Conservation (phyloP, 768 basidiomycete species). For the Udeniomyces megalosporus region DNA sequence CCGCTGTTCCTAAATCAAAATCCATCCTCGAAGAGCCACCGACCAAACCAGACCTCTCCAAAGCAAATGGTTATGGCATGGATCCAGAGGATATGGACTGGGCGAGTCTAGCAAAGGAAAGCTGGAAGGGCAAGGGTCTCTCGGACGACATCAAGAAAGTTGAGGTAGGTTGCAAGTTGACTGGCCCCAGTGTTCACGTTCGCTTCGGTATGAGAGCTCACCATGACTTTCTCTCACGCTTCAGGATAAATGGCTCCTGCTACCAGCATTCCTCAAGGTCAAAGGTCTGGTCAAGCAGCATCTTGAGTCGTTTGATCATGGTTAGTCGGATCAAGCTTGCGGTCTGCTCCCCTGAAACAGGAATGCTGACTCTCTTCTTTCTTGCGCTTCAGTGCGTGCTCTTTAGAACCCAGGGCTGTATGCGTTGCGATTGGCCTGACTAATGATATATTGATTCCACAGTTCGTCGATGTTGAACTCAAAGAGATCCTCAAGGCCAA, state of each 20-base stretch:
- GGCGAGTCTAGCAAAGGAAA: constrained; percentile 25
- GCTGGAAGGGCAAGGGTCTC: constrained; percentile 50
- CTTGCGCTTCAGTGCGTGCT: background rate
- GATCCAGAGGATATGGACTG: constrained; percentile 28
- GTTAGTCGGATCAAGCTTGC: background rate
- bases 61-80: constrained; percentile 18
- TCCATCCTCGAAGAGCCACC: background rate
- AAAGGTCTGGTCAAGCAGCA: constrained; percentile 99
- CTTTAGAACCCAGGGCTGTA: constrained; percentile 38
- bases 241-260: constrained; percentile 95
- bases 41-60: background rate
- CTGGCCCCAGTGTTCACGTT: background rate
- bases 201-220: background rate
- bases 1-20: background rate
- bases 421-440: background rate
- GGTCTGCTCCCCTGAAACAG: background rate
- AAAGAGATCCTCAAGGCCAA: constrained; percentile 65
- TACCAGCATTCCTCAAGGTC: constrained; percentile 91
- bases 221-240: background rate
- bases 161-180: constrained; percentile 44
- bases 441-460: background rate
- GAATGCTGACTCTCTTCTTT: too few relatives aligned
- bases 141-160: constrained; percentile 79
- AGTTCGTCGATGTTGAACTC: constrained; percentile 86
- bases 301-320: constrained; percentile 18